These are phyloP conservation scores for Stephania japonica DNA, from an alignment of 164 flowering plant genomes.

Conservation along the genomic window DNA sequence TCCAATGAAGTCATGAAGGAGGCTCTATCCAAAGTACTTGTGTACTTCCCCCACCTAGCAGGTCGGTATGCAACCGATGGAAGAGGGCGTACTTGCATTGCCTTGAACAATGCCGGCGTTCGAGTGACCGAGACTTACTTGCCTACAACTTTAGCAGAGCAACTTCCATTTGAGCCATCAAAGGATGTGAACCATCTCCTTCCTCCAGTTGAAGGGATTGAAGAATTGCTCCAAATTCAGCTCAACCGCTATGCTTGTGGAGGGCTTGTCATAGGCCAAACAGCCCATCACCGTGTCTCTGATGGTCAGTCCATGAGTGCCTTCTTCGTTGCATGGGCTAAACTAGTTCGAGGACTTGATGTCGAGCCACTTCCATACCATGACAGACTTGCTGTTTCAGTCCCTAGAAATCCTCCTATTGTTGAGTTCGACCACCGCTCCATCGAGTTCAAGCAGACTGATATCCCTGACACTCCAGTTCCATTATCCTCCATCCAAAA, in stretches of 20 bases:
- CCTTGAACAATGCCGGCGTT: constrained; percentile 15
- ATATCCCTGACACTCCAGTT: neutral
- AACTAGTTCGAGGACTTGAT: constrained; percentile 7
- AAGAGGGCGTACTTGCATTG: constrained; percentile 5
- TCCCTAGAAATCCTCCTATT: constrained; percentile 17
- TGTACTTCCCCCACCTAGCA: constrained; percentile 18
- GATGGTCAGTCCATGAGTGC: constrained; percentile 27
- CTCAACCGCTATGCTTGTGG: constrained; percentile 21
- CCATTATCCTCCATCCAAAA: constrained; percentile 7
- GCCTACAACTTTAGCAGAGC: constrained; percentile 9
- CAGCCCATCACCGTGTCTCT: constrained; percentile 18
- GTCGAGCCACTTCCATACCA: constrained; percentile 13
- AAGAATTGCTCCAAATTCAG: constrained; percentile 18
- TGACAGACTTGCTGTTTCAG: constrained; percentile 8
- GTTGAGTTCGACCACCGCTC: constrained; percentile 16
- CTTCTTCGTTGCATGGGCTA: constrained; percentile 23
- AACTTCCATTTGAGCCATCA: constrained; percentile 19
- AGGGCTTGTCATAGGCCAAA: constrained; percentile 19
- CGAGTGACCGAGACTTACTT: constrained; percentile 16
- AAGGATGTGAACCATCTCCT: constrained; percentile 11
- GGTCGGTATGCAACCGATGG: constrained; percentile 14
- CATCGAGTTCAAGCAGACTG: constrained; percentile 13
- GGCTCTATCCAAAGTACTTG: constrained; percentile 18
- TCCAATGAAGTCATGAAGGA: constrained; percentile 19
- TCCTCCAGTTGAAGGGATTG: constrained; percentile 14